Percentiles rank a stretch among this genome's conserved stretches.
phyloP scores from a whole-genome alignment of 768 basidiomycete genomes.

The Lactarius trivialis region DNA sequence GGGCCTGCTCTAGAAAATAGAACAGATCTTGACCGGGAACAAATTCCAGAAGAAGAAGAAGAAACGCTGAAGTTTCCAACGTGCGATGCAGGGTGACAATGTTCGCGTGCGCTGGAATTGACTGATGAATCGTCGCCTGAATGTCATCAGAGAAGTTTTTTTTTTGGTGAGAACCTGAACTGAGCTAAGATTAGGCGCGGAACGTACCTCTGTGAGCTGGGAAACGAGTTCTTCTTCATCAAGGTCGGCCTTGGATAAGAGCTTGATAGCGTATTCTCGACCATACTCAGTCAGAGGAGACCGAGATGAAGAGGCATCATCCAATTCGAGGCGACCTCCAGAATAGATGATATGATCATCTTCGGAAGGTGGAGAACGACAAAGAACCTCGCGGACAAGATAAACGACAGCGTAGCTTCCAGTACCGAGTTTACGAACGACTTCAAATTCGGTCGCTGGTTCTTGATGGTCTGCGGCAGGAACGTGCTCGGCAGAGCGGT shows the following conservation, averaged over 20 bases:
- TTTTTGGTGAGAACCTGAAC: background rate
- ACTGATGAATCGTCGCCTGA: slow-evolving; percentile 92
- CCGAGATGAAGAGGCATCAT: slow-evolving; percentile 27
- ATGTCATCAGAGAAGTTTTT: background rate
- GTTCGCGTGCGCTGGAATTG: slow-evolving; percentile 81
- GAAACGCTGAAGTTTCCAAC: slow-evolving; percentile 83
- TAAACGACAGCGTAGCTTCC: slow-evolving; percentile 95
- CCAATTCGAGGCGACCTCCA: slow-evolving; percentile 33
- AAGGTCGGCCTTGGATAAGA: slow-evolving; percentile 89
- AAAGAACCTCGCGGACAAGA: slow-evolving; percentile 69
- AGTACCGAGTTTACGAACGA: slow-evolving; percentile 77
- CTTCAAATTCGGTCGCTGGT: slow-evolving; percentile 68
- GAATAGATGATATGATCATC: slow-evolving; percentile 46
- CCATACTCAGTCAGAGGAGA: slow-evolving; percentile 48
- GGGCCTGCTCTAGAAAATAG: slow-evolving; percentile 95
- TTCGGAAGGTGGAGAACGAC: slow-evolving; percentile 33
- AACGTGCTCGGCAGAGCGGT: slow-evolving; percentile 33
- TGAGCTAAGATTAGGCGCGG: slow-evolving; percentile 2
- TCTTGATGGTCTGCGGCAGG: slow-evolving; percentile 35
- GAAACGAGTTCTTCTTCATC: slow-evolving; percentile 80
- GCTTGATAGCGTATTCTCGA: slow-evolving; percentile 90
- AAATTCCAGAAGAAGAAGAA: slow-evolving; percentile 90
- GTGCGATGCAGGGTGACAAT: slow-evolving; percentile 94
- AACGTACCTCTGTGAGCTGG: slow-evolving; percentile 81
- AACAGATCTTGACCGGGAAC: slow-evolving; percentile 97